Evolutionary conservation across 2,329 filamentous ascomycete genomes (phyloP).

Genomic region (Talaromyces sp.): DNA sequence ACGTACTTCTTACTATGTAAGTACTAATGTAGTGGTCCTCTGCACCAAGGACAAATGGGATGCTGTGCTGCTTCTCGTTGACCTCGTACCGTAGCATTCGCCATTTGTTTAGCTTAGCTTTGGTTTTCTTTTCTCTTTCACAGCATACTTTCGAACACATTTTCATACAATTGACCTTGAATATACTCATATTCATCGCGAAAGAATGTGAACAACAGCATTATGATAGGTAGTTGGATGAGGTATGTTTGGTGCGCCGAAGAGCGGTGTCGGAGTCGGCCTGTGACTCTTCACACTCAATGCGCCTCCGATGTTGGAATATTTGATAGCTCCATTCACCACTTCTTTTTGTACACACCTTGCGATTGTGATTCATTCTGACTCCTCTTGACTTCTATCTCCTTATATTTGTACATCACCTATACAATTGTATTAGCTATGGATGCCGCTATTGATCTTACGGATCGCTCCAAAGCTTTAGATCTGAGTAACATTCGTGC

Average conservation of each 20-base stretch:
- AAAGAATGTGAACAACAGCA: neutral
- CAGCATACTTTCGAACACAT: neutral
- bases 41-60: neutral
- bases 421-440: conserved; percentile 50
- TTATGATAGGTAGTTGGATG: neutral
- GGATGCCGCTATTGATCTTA: conserved; percentile 87
- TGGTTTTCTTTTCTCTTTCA: neutral
- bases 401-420: neutral
- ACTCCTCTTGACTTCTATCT: neutral
- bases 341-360: neutral
- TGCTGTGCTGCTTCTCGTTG: neutral
- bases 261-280: neutral
- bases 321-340: neutral
- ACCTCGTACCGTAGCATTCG: neutral
- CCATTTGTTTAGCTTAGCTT: neutral
- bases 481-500: conserved; percentile 90
- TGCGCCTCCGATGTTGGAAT: neutral
- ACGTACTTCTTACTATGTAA: too few species aligned
- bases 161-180: neutral
- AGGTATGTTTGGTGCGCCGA: neutral
- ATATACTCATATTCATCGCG: neutral
- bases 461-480: conserved; percentile 77
- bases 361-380: neutral
- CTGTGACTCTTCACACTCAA: neutral
- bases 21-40: neutral